A percentile compares a stretch with the other conserved stretches of the same genome.
Conservation (phyloP, 306 rosid species). For the Cicer yamashitae region DNA sequence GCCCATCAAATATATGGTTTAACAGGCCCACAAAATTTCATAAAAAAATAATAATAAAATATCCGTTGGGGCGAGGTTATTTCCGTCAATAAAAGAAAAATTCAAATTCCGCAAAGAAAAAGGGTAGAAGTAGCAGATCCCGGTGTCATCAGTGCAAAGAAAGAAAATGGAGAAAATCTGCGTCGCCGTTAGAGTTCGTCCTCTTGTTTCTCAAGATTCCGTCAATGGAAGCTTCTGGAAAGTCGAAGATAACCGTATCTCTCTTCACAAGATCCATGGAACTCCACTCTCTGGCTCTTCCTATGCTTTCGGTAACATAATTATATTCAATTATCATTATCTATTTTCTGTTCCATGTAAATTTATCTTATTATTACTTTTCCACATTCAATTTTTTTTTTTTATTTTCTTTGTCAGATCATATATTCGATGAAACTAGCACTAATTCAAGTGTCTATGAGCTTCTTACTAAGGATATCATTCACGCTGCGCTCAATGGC, state of each 20-base stretch:
- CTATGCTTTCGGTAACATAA: slow-evolving; percentile 73
- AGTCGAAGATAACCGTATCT: slow-evolving; percentile 84
- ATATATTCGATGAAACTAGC: slow-evolving; percentile 76
- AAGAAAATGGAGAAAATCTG: slow-evolving; percentile 90
- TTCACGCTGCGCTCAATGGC: slow-evolving; percentile 88
- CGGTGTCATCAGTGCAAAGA: slow-evolving; percentile 1
- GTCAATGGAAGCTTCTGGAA: slow-evolving; percentile 73
- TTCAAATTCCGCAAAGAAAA: slow-evolving; percentile 43
- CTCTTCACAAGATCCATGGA: slow-evolving; percentile 84
- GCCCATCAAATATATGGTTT: no score
- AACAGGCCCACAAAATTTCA: no score
- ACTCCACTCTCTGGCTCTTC: slow-evolving; percentile 75
- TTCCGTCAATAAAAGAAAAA: slow-evolving; percentile 30
- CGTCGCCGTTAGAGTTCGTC: slow-evolving; percentile 85
- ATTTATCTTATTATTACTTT: not conserved
- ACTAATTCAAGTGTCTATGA: slow-evolving; percentile 74
- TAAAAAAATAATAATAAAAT: not conserved
- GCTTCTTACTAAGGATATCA: slow-evolving; percentile 82
- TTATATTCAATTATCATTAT: not conserved
- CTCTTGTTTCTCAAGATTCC: slow-evolving; percentile 57
- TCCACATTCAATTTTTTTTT: not conserved
- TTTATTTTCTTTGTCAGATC: slow-evolving; percentile 54
- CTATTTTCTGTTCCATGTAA: not conserved
- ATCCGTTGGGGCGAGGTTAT: slow-evolving; percentile 36
- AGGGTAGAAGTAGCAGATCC: slow-evolving; percentile 15